These are phyloP conservation scores for Lolium rigidum DNA, from an alignment of 176 grass and related monocot genomes.

Conservation along the genomic window DNA sequence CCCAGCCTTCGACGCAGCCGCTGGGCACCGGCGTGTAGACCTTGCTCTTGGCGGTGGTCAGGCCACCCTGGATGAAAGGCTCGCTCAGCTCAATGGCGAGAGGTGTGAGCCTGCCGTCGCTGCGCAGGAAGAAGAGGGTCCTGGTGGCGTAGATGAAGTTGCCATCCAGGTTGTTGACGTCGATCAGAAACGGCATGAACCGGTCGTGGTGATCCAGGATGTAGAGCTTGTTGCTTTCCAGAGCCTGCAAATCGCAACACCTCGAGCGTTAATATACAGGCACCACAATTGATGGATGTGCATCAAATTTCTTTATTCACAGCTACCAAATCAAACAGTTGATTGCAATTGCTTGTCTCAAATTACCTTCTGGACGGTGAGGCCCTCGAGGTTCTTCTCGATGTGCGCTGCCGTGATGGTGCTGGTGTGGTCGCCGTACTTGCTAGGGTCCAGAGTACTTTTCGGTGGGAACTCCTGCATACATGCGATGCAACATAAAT, in stretches of 20 bases:
- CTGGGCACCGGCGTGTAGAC: conserved; percentile 70
- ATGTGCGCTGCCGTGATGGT: conserved; percentile 70
- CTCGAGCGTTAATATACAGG: neutral
- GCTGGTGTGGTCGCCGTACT: conserved; percentile 84
- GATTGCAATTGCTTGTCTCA: neutral
- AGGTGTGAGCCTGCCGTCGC: conserved; percentile 60
- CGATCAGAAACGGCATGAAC: conserved; percentile 76
- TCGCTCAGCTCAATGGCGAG: conserved; percentile 89
- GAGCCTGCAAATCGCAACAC: conserved; percentile 43
- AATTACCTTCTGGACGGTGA: conserved; percentile 57
- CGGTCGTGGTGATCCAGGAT: conserved; percentile 93
- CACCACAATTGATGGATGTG: neutral
- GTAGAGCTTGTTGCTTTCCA: conserved; percentile 60
- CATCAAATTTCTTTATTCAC: neutral
- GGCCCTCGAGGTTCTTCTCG: conserved; percentile 63
- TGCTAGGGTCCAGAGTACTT: conserved; percentile 71
- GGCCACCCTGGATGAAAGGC: conserved; percentile 39
- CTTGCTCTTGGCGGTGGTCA: conserved; percentile 53
- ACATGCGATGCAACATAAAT: conserved; percentile 26
- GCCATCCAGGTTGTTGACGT: conserved; percentile 60
- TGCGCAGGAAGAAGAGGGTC: conserved; percentile 70
- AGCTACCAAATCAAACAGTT: neutral
- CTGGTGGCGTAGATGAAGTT: conserved; percentile 86
- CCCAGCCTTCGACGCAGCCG: conserved; percentile 47
- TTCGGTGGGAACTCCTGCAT: conserved; percentile 81